phyloP scores from a whole-genome alignment of 2,329 filamentous ascomycete species.

The Clarireedia sp. region DNA sequence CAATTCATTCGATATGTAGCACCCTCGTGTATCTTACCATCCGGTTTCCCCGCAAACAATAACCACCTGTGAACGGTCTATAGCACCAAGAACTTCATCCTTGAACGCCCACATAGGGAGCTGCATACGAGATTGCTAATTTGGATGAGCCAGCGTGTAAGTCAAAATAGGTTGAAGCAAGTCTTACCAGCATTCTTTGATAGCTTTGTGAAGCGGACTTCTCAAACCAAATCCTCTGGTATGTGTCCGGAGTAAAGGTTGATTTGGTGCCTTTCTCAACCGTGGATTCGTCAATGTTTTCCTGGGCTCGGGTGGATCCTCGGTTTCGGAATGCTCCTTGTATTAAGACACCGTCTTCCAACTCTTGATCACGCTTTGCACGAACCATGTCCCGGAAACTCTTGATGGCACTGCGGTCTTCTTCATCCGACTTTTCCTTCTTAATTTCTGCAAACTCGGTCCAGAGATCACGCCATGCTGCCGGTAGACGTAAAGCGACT shows the following conservation, averaged over 20 bases:
- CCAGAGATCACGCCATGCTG: slow-evolving; percentile 80
- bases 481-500: slow-evolving; percentile 67
- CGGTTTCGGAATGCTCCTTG: slow-evolving; percentile 67
- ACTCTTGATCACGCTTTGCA: slow-evolving; percentile 58
- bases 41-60: slow-evolving; percentile 97
- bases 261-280: slow-evolving; percentile 29
- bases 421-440: slow-evolving; percentile 60
- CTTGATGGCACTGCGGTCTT: slow-evolving; percentile 62
- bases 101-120: slow-evolving; percentile 87
- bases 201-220: slow-evolving; percentile 54
- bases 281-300: slow-evolving; percentile 39
- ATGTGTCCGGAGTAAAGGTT: slow-evolving; percentile 31
- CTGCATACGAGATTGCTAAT: slow-evolving; percentile 55
- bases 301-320: slow-evolving; percentile 38
- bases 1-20: too few relatives aligned
- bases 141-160: slow-evolving; percentile 24
- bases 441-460: slow-evolving; percentile 64
- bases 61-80: slow-evolving; percentile 74
- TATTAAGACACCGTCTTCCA: slow-evolving; percentile 67
- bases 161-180: background rate
- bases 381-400: slow-evolving; percentile 64
- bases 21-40: slow-evolving; percentile 41
- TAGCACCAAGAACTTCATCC: slow-evolving; percentile 65
- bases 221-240: slow-evolving; percentile 51
- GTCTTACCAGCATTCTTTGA: slow-evolving; percentile 65